Base-by-base conservation (phyloP, 805 yeast species). In the Kuraishia hungarica region DNA sequence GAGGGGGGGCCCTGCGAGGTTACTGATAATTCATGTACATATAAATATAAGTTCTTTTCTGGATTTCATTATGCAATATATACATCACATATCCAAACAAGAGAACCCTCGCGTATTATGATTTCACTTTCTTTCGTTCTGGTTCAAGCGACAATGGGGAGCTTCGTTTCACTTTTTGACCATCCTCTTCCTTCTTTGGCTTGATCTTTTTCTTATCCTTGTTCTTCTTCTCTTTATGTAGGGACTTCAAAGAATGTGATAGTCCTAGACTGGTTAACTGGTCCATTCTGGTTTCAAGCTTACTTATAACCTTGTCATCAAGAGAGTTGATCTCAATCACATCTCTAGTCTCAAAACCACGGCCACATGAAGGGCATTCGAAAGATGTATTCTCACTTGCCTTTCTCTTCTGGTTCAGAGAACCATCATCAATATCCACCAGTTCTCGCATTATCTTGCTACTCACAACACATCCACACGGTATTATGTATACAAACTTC, bases 401-500 rank as follows among this genome's bases (percentile, higher is more conserved):
- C n/a, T 15, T 35, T 35, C n/a, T 35, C 17, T 35, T 35, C 43
- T 8, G 8, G 43, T 10, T 35, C 17, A 35, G 15, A 46, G 39
- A 53, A 43, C 51, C 20, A 43, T 48, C 24, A 46, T 52, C 50
- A 26, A 20, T 53, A 51, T 54, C 50, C 58, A 26, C 55, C 51
- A 69, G 55, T 26, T 67, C 66, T 17, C 54, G 53, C 7, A 76
- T 58, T 21, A 72, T 60, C 24, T 66, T 65, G n/a, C 57, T 62
- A 2, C 71, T 71, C 56, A 75, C 59, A 0, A 71, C 73, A 62
- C 78, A 75, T 0, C 79, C 79, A 62, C 83, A 79, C 5, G 68
- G 66, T 0, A 72, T 78, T 2, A 79, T 58, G 62, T 81, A 82
- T 1, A 74, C 72, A 53, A 80, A 74, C 39, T n/a, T 28, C n/a